Evolutionary conservation across 805 yeast genomes (phyloP).

Genomic region (Metschnikowia aberdeeniae): DNA sequence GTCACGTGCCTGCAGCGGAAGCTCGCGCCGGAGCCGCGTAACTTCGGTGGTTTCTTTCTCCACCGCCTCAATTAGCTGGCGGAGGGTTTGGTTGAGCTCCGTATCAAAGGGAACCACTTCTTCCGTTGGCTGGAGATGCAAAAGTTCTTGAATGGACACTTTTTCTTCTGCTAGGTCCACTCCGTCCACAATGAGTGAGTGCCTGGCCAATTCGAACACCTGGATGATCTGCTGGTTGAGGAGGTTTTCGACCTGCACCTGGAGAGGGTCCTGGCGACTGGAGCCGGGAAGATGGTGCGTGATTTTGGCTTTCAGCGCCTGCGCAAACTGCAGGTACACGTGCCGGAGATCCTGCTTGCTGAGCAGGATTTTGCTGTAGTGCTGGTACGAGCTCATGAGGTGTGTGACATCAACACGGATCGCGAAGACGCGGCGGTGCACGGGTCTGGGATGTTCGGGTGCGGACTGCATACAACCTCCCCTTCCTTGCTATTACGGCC

Average conservation of each 20-base stretch:
- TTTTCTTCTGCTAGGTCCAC: conserved; percentile 28
- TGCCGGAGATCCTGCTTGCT: conserved; percentile 50
- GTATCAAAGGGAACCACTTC: conserved; percentile 70
- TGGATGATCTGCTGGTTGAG: conserved; percentile 47
- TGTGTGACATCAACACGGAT: not conserved
- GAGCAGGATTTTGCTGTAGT: conserved; percentile 44
- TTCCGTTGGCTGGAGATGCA: conserved; percentile 28
- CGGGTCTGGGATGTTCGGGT: not conserved
- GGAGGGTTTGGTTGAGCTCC: conserved; percentile 54
- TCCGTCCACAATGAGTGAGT: conserved; percentile 59
- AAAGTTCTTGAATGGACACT: conserved; percentile 19
- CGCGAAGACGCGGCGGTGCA: not conserved
- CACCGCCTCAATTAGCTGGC: conserved; percentile 53
- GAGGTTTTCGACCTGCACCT: conserved; percentile 37
- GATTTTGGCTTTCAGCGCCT: conserved; percentile 42
- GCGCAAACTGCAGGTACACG: conserved; percentile 42
- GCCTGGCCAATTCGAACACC: conserved; percentile 54
- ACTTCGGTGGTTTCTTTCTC: conserved; percentile 60
- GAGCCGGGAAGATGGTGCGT: conserved; percentile 45
- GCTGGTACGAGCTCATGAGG: conserved; percentile 20
- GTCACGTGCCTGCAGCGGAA: conserved; percentile 42
- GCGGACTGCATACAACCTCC: too few species aligned
- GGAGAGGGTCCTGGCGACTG: conserved; percentile 42
- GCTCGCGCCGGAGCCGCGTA: conserved; percentile 49
- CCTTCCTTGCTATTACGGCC: too few species aligned